Evolutionary conservation across 768 basidiomycete species (phyloP), one percentile per base, ranked within the genome.

Genomic region (Clavulina sp.): DNA sequence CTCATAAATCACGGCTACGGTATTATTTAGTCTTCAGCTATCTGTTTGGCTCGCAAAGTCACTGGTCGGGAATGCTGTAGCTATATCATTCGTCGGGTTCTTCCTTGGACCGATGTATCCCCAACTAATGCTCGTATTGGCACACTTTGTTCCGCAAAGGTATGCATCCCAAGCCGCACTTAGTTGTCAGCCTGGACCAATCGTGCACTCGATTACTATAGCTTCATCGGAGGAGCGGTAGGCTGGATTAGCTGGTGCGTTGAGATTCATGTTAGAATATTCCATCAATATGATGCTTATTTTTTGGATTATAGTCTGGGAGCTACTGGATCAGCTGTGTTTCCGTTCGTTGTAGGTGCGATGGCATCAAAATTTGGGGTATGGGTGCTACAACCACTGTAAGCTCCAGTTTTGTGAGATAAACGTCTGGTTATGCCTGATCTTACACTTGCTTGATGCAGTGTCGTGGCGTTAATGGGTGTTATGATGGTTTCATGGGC

Each of bases 91-190:
- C 36, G 64, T 78, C 38, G 80, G 79, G 40, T 51, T 77, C 16
- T 58, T 75, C 16, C 58, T 78, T 34, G 76, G 75, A 0, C 73
- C 72, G 16, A 64, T 72, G 51, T 72, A 71, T 56, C 70, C 72
- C 1, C 70, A 74, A 52, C 70, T 75, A 5, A 78, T 88, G 75
- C 82, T 80, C 60, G 74, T 81, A 41, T 67, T 79, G 1, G 73
- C 76, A 3, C 70, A 76, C 1, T 69, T 86, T 49, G 64, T 91
- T 5, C 87, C 85, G 4, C 70, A 70, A 5, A 79, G 78, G 71
- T 50, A 19, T 18, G 33, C 50, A n/a, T n/a, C n/a, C n/a, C n/a
- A n/a, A n/a, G n/a, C n/a, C n/a, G n/a, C n/a, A n/a, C n/a, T n/a
- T n/a, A n/a, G n/a, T n/a, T 50, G 6, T 41, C 34, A 7, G 34